A percentile compares a stretch with the other conserved stretches of the same genome.
These are phyloP conservation scores for Pythium chondricola DNA, from an alignment of 352 stramenopile genomes.

Conservation along the genomic window DNA sequence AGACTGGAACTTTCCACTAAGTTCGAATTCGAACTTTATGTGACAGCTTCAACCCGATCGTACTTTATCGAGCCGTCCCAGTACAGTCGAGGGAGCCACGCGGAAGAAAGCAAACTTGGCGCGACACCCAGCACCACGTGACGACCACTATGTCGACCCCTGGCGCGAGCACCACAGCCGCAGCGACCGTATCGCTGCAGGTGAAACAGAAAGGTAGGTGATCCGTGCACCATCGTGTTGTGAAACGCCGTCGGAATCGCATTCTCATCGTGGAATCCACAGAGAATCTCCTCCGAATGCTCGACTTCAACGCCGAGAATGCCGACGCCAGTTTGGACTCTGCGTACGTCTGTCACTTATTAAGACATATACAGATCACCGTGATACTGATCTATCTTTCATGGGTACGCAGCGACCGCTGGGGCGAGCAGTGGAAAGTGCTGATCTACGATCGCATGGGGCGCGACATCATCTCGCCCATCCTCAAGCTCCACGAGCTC, in stretches of 20 bases:
- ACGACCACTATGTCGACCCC: slow-evolving; percentile 23
- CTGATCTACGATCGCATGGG: slow-evolving; percentile 96
- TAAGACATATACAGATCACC: background rate
- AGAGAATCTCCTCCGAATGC: slow-evolving; percentile 81
- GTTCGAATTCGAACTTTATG: too few species aligned
- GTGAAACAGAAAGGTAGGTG: slow-evolving; percentile 73
- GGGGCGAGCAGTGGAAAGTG: slow-evolving; percentile 92
- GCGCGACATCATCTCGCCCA: slow-evolving; percentile 96
- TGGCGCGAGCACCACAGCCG: slow-evolving; percentile 4
- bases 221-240: too few species aligned
- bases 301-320: slow-evolving; percentile 80
- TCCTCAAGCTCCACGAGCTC: slow-evolving; percentile 96
- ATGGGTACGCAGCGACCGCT: slow-evolving; percentile 41
- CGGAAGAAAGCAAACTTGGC: too few species aligned
- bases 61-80: too few species aligned
- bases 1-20: too few species aligned
- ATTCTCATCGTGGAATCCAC: too few species aligned
- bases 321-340: slow-evolving; percentile 29
- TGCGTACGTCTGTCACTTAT: slow-evolving; percentile 18
- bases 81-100: too few species aligned
- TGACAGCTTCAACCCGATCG: too few species aligned
- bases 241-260: too few species aligned
- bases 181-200: slow-evolving; percentile 52
- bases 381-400: background rate
- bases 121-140: too few species aligned